A percentile compares a stretch with the other conserved stretches of the same genome.
phyloP scores from a whole-genome alignment of 306 rosid species.

The Cicer arietinum region DNA sequence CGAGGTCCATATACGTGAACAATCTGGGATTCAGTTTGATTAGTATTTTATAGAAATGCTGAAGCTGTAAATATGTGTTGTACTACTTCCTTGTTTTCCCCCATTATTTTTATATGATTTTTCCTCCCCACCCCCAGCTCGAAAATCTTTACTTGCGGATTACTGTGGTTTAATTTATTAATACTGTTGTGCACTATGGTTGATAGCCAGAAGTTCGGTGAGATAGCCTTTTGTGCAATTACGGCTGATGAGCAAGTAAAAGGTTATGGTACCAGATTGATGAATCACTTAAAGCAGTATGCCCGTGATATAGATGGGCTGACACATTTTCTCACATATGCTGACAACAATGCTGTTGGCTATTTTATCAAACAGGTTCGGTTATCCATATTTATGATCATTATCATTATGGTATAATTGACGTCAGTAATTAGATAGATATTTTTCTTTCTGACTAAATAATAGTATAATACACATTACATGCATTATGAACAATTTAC shows the following conservation, averaged over 20 bases:
- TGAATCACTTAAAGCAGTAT: conserved; percentile 94
- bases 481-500: background rate
- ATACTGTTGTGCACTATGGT: conserved; percentile 39
- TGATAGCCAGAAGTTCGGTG: conserved; percentile 87
- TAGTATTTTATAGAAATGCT: background rate
- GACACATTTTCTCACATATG: conserved; percentile 97
- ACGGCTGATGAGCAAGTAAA: conserved; percentile 97
- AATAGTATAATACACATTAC: too few species aligned
- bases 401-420: conserved; percentile 15
- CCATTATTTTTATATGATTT: background rate
- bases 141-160: background rate
- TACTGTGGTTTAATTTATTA: conserved; percentile 20
- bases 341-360: conserved; percentile 99
- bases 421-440: conserved; percentile 14
- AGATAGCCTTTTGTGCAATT: conserved; percentile 96
- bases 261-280: conserved; percentile 96
- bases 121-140: background rate
- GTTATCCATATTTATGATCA: conserved; percentile 39
- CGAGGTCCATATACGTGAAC: conserved; percentile 4
- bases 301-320: conserved; percentile 94
- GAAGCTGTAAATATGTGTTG: conserved; percentile 1
- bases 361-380: conserved; percentile 95
- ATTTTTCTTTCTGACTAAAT: conserved; percentile 27
- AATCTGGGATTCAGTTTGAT: conserved; percentile 15
- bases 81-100: conserved; percentile 21